These are phyloP conservation scores for Psidium friedrichsthalianum DNA, from an alignment of 345 rosid genomes.

Conservation along the genomic window DNA sequence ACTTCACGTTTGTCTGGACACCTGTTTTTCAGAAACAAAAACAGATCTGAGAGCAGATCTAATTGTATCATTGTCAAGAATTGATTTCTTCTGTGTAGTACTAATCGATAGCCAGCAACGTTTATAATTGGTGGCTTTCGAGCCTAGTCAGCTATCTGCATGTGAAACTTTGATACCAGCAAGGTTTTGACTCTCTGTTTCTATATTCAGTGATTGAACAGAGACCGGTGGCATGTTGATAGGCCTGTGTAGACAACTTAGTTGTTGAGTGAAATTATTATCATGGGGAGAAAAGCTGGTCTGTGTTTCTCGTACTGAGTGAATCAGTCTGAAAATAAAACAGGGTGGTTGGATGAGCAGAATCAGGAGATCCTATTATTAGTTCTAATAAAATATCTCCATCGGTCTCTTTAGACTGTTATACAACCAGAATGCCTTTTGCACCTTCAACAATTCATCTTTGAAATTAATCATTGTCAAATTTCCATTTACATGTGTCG, in stretches of 20 bases:
- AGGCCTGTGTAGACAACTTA: neutral
- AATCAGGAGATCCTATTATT: neutral
- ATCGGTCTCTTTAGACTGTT: neutral
- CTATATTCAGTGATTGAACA: neutral
- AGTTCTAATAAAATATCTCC: neutral
- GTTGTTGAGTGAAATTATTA: neutral
- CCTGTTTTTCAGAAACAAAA: neutral
- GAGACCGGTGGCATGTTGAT: neutral
- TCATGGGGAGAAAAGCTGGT: neutral
- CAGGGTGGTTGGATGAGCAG: neutral
- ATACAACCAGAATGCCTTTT: neutral
- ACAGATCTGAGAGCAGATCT: neutral
- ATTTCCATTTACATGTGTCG: neutral
- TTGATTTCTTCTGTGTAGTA: neutral
- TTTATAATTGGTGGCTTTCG: neutral
- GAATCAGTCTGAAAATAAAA: neutral
- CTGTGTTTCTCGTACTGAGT: neutral
- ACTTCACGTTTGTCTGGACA: neutral
- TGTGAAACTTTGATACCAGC: neutral
- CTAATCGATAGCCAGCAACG: neutral
- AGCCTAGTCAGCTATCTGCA: neutral
- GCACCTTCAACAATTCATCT: neutral
- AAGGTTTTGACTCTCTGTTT: neutral
- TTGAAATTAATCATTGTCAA: neutral
- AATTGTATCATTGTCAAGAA: neutral